Evolutionary conservation across 805 yeast species (phyloP), one percentile per base, ranked within the genome.

Genomic region (Lachancea dasiensis): DNA sequence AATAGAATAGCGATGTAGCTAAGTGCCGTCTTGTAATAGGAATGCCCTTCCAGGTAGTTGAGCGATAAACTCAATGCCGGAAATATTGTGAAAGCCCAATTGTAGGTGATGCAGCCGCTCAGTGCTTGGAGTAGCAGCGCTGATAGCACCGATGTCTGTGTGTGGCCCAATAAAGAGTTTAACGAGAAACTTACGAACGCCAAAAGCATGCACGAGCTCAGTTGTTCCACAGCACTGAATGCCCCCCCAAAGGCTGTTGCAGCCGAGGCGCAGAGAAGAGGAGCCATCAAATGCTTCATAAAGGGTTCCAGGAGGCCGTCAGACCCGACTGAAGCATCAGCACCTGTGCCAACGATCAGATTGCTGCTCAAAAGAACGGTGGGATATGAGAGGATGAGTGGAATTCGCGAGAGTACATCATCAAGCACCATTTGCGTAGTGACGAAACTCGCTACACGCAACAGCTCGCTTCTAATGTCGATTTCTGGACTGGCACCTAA

Each of bases 371-470:
- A 40, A 8, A 60, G 46, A 19, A 60, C 47, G 6, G 63, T 56
- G 18, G 64, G 62, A 39, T 50, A 55, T 22, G 61, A 51, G 13
- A 60, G 46, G 22, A 58, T 28, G 34, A 60, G 30, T 11, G 64
- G 64, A 10, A 60, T 49, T 29, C 47, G 49, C 5, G 58, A 47
- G 22, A 57, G 37, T 6, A 44, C 25, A 15, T 26, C 40, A 18
- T 37, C 40, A 26, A 37, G 26, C 6, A 15, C 31, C 36, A 31
- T 34, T 27, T 11, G 6, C n/a, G n/a, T n/a, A n/a, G n/a, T n/a
- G n/a, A n/a, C n/a, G n/a, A n/a, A n/a, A n/a, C n/a, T n/a, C n/a
- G n/a, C n/a, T n/a, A n/a, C n/a, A n/a, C n/a, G n/a, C n/a, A n/a
- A n/a, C n/a, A n/a, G n/a, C n/a, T n/a, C n/a, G n/a, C n/a, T n/a